Evolutionary conservation across 495 filamentous ascomycete species (phyloP).

Genomic region (Margaritispora aquatica): DNA sequence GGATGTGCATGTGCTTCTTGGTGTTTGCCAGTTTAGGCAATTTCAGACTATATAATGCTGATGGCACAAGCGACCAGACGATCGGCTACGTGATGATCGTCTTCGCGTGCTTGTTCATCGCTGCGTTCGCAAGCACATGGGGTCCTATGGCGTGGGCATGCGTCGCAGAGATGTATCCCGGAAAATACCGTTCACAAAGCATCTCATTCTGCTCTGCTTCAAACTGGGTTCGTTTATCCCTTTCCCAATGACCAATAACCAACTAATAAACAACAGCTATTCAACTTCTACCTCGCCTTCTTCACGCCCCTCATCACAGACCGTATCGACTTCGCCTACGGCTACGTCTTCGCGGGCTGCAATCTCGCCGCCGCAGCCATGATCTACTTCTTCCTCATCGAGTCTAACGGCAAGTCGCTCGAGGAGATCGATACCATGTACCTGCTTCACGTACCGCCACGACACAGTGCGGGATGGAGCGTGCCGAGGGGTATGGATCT

Average conservation of each 20-base stretch:
- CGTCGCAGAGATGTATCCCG: constrained; percentile 67
- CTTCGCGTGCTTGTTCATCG: constrained; percentile 70
- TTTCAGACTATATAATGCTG: constrained; percentile 45
- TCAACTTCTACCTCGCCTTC: constrained; percentile 77
- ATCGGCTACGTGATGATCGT: constrained; percentile 66
- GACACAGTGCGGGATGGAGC: background rate
- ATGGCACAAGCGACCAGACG: constrained; percentile 35
- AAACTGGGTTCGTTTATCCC: too few species aligned
- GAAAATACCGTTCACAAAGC: constrained; percentile 61
- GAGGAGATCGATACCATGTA: constrained; percentile 81
- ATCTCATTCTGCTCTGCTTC: constrained; percentile 72
- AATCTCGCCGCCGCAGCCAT: constrained; percentile 52
- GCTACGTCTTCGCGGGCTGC: constrained; percentile 70
- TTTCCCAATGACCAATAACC: too few species aligned
- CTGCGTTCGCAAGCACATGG: constrained; percentile 61
- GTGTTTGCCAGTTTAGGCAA: constrained; percentile 59
- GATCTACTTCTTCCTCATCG: constrained; percentile 71
- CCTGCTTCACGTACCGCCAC: constrained; percentile 44
- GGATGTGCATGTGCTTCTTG: constrained; percentile 63
- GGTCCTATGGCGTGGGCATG: constrained; percentile 77
- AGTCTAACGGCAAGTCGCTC: constrained; percentile 58
- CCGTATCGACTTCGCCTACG: constrained; percentile 64
- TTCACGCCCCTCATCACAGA: constrained; percentile 68
- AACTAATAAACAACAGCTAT: too few species aligned
- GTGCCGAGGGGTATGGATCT: background rate